Conservation (phyloP, 2,329 filamentous ascomycete genomes). For the Volutella citrinella region DNA sequence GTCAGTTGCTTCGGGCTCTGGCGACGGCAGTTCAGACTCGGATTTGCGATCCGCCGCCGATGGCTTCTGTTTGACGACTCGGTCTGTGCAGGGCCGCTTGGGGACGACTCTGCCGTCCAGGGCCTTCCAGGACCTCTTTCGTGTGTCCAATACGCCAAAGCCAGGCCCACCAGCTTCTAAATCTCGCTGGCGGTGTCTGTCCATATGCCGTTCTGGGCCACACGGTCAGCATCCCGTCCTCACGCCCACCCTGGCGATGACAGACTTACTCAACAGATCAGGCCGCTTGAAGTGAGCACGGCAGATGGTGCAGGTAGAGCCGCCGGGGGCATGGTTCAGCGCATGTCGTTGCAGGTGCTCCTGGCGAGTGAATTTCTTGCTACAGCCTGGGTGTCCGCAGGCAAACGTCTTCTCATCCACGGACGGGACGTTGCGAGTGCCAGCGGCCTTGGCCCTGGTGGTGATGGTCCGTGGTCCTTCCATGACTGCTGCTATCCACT, state of each 20-base stretch:
- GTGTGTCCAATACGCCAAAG: slow-evolving; percentile 48
- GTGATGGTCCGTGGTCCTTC: slow-evolving; percentile 8
- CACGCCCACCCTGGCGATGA: too few species aligned
- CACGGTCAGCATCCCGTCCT: too few species aligned
- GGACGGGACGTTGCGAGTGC: slow-evolving; percentile 8
- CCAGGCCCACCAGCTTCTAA: slow-evolving; percentile 52
- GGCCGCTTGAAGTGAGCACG: slow-evolving; percentile 59
- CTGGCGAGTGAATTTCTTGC: slow-evolving; percentile 52
- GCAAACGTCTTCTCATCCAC: slow-evolving; percentile 17
- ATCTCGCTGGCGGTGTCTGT: slow-evolving; percentile 50
- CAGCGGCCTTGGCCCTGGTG: too few species aligned
- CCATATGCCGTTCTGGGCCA: slow-evolving; percentile 53
- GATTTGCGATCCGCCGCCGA: slow-evolving; percentile 6
- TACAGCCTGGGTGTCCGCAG: slow-evolving; percentile 46
- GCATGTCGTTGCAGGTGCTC: slow-evolving; percentile 58
- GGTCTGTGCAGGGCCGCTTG: slow-evolving; percentile 25
- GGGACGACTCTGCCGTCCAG: slow-evolving; percentile 50
- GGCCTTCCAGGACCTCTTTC: slow-evolving; percentile 55
- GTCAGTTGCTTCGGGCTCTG: slow-evolving; percentile 5
- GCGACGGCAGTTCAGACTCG: slow-evolving; percentile 7
- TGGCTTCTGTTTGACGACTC: slow-evolving; percentile 8
- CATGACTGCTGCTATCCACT: slow-evolving; percentile 9
- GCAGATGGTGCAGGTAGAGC: slow-evolving; percentile 56
- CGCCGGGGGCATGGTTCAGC: slow-evolving; percentile 52
- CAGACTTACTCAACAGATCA: slow-evolving; percentile 43